Conservation (phyloP, 2,329 filamentous ascomycete species). For the Acrodontium crateriforme region DNA sequence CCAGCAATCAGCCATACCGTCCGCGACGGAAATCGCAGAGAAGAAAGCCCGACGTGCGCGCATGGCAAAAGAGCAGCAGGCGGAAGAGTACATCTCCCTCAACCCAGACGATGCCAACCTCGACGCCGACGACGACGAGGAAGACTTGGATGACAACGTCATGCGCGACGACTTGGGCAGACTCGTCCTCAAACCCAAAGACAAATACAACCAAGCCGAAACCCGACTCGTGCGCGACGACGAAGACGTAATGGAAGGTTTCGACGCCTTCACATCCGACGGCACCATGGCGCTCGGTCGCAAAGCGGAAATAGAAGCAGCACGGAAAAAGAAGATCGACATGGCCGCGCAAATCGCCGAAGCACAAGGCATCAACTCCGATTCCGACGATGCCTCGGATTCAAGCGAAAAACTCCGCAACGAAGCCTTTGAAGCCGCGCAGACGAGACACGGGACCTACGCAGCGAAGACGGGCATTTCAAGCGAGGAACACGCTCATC, state of each 20-base stretch:
- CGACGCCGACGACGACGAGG: conserved; percentile 23
- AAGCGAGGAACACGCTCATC: conserved; percentile 17
- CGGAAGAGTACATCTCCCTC: conserved; percentile 48
- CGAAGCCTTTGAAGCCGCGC: conserved; percentile 74
- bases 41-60: conserved; percentile 83
- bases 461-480: conserved; percentile 21
- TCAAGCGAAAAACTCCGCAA: conserved; percentile 45
- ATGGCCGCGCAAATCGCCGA: conserved; percentile 74
- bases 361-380: conserved; percentile 31
- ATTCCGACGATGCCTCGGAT: conserved; percentile 46
- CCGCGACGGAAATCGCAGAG: conserved; percentile 72
- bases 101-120: conserved; percentile 41
- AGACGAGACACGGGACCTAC: conserved; percentile 78
- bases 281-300: conserved; percentile 64
- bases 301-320: conserved; percentile 61
- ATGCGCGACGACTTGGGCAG: conserved; percentile 27
- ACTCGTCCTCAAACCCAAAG: conserved; percentile 39
- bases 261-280: conserved; percentile 64
- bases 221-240: conserved; percentile 71
- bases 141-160: conserved; percentile 28
- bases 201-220: conserved; percentile 42
- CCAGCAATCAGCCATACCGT: conserved; percentile 45
- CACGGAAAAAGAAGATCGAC: conserved; percentile 47
- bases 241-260: conserved; percentile 85
- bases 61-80: conserved; percentile 51